A percentile compares a stretch with the other conserved stretches of the same genome.
Evolutionary conservation across 2,329 filamentous ascomycete species (phyloP).

Genomic region (Paraphoma sp.): DNA sequence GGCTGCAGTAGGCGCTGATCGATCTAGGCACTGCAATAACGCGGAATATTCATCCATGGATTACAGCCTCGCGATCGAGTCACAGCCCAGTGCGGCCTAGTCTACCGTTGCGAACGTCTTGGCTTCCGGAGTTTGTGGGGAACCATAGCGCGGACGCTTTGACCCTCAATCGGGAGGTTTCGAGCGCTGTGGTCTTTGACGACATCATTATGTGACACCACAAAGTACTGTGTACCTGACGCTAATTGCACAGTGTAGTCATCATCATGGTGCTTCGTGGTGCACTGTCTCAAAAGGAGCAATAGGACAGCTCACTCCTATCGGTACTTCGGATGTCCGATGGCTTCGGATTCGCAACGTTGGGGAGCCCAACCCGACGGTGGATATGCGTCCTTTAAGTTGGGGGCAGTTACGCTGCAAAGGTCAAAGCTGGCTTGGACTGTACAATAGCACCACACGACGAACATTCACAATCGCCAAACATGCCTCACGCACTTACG

Average conservation of each 20-base stretch:
- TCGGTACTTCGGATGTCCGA: constrained; percentile 23
- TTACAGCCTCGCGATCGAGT: constrained; percentile 13
- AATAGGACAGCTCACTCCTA: constrained; percentile 12
- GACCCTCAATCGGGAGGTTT: constrained; percentile 15
- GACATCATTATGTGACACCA: constrained; percentile 17
- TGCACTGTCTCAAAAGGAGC: constrained; percentile 1
- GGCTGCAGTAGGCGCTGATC: constrained; percentile 2
- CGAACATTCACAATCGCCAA: constrained; percentile 9
- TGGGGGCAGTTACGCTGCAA: constrained; percentile 10
- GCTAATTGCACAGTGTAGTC: constrained; percentile 16
- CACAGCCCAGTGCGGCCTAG: constrained; percentile 10
- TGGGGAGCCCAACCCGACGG: constrained; percentile 29
- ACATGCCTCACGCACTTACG: constrained; percentile 51
- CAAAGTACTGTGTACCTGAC: constrained; percentile 13
- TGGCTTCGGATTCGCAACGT: constrained; percentile 25
- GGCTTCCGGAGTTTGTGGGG: constrained; percentile 38
- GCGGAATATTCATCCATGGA: constrained; percentile 5
- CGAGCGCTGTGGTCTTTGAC: constrained; percentile 7
- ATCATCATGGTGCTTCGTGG: constrained; percentile 14
- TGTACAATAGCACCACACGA: constrained; percentile 8
- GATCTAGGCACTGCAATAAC: background rate
- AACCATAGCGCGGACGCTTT: constrained; percentile 33
- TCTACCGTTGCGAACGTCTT: constrained; percentile 18
- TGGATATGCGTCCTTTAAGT: constrained; percentile 16
- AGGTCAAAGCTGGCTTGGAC: constrained; percentile 6